Evolutionary conservation across 192 early-diverging fungal species (phyloP).

Genomic region (Dimargaris cristalligena): DNA sequence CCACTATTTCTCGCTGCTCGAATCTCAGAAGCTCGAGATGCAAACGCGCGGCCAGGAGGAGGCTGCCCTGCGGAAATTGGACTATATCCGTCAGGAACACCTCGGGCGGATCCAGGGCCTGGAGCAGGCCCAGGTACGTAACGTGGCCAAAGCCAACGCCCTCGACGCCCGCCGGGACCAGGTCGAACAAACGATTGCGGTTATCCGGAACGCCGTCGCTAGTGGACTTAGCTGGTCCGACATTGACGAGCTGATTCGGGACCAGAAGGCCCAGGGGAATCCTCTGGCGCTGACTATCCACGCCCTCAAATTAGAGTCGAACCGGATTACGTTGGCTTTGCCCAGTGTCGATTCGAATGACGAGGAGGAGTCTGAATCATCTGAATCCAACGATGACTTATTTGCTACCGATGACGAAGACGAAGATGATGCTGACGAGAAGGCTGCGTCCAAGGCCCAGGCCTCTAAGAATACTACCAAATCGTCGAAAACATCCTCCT

Average conservation of each 20-base stretch:
- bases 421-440: conserved; percentile 23
- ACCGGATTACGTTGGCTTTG: conserved; percentile 58
- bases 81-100: conserved; percentile 63
- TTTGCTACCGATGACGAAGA: conserved; percentile 37
- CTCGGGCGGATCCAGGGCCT: conserved; percentile 58
- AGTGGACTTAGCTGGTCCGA: conserved; percentile 95
- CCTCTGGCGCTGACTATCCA: conserved; percentile 65
- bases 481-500: conserved; percentile 22
- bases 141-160: conserved; percentile 57
- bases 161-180: conserved; percentile 70
- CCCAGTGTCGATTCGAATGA: conserved; percentile 16
- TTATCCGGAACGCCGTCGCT: conserved; percentile 75
- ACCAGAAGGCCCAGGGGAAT: conserved; percentile 61
- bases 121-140: conserved; percentile 47
- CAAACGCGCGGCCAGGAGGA: conserved; percentile 55
- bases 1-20: conserved; percentile 81
- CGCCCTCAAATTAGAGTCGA: conserved; percentile 55
- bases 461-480: conserved; percentile 23
- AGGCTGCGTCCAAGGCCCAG: conserved; percentile 17
- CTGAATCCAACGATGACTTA: conserved; percentile 12
- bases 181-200: conserved; percentile 75
- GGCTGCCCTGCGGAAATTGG: conserved; percentile 66
- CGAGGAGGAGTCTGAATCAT: conserved; percentile 15
- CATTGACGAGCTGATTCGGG: conserved; percentile 66
- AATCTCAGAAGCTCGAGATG: conserved; percentile 61